A percentile compares a stretch with the other conserved stretches of the same genome.
Evolutionary conservation across 306 rosid genomes (phyloP).

Genomic region (Notholithocarpus densiflorus): DNA sequence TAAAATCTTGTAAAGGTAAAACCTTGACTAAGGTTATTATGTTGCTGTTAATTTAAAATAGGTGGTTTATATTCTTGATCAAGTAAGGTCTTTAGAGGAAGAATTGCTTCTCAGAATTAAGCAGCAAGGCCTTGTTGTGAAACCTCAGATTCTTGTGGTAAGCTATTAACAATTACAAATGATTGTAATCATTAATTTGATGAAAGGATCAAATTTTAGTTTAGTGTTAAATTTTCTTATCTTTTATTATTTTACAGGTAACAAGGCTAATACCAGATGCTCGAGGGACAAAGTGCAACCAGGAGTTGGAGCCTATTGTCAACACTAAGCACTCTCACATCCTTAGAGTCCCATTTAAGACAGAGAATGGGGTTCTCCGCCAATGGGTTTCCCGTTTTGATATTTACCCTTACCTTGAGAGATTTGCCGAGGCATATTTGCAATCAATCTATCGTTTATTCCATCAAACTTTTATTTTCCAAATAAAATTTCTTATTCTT

Average conservation of each 20-base stretch:
- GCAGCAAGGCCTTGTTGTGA: conserved; percentile 72
- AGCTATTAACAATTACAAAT: conserved; percentile 14
- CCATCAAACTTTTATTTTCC: neutral
- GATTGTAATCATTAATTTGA: neutral
- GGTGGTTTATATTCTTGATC: conserved; percentile 93
- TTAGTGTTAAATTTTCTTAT: neutral
- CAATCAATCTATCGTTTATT: neutral
- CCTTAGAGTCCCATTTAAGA: conserved; percentile 76
- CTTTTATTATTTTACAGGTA: conserved; percentile 39
- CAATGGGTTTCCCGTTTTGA: conserved; percentile 96
- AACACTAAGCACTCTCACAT: conserved; percentile 78
- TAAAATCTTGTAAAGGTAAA: neutral
- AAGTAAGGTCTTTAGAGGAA: conserved; percentile 82
- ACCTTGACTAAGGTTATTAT: neutral
- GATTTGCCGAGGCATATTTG: conserved; percentile 61
- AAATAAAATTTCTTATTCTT: conserved; percentile 1
- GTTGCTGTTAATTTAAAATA: conserved; percentile 14
- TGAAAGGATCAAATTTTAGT: too few relatives aligned
- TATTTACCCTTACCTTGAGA: conserved; percentile 83
- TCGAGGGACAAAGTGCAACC: conserved; percentile 79
- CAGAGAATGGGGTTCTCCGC: conserved; percentile 56
- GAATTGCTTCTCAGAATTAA: conserved; percentile 68
- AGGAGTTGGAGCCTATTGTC: conserved; percentile 62
- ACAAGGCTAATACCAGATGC: conserved; percentile 92
- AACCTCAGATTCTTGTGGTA: conserved; percentile 90